Conservation (phyloP, 129 eudicot species). For the Calendula officinalis region DNA sequence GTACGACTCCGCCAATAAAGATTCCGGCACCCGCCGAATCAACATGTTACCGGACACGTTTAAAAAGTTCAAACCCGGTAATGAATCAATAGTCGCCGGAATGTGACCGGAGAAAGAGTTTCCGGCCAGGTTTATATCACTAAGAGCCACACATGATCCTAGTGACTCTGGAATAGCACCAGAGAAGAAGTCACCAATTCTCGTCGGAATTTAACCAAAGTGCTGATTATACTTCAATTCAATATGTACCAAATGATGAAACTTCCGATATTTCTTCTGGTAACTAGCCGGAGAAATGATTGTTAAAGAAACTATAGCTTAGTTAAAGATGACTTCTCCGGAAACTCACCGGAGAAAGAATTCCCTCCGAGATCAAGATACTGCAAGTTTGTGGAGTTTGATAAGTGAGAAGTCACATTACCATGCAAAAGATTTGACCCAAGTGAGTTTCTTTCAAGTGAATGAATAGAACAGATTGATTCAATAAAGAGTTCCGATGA, state of each 20-base stretch:
- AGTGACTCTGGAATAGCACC: not conserved
- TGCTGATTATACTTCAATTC: not conserved
- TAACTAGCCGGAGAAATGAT: slow-evolving; percentile 41
- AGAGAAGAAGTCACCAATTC: not conserved
- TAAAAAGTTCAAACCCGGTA: not conserved
- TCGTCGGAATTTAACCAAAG: not conserved
- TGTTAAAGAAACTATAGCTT: slow-evolving; percentile 26
- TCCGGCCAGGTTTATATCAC: not conserved
- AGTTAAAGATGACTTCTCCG: slow-evolving; percentile 45
- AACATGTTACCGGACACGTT: not conserved
- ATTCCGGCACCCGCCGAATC: not conserved
- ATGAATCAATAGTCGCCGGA: not conserved
- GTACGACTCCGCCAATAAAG: not conserved
- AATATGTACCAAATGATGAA: not conserved
- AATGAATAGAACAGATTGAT: slow-evolving; percentile 42
- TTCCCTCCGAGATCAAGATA: slow-evolving; percentile 49
- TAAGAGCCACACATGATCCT: not conserved
- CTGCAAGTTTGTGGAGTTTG: slow-evolving; percentile 48
- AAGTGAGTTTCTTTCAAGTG: slow-evolving; percentile 41
- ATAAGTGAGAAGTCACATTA: slow-evolving; percentile 24
- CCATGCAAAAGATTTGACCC: slow-evolving; percentile 45
- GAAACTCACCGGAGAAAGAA: slow-evolving; percentile 46
- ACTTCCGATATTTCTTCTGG: not conserved
- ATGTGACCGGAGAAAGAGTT: not conserved
- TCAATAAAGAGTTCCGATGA: slow-evolving; percentile 44